Evolutionary conservation across 345 rosid genomes (phyloP), one percentile per base, ranked within the genome.

Genomic region (Moricandia arvensis): DNA sequence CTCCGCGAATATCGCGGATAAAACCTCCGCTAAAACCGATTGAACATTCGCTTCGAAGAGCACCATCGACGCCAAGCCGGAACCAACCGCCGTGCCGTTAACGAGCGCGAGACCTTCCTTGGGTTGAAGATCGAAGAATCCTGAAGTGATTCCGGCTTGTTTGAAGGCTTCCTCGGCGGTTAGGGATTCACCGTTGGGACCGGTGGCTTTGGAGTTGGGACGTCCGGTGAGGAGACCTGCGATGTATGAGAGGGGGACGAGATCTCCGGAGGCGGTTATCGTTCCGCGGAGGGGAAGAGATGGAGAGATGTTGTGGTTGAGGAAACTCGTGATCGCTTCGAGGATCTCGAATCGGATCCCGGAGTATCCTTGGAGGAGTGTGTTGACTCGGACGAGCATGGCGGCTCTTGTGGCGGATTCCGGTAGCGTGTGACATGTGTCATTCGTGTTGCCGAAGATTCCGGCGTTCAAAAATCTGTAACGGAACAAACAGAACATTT

Each of bases 321-420:
- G 88, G 30, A 90, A 68, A 41, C 81, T 84, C 11, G 87, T 61
- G 13, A 90, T 87, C 43, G 96, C 87, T 82, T 90, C 89, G 11
- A 87, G 80, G 80, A 90, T 83, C 76, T 88, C 91, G 38, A 90
- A 90, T 66, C 96, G 68, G 72, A 90, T 88, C 24, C 93, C 89
- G 1, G 93, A 88, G 73, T 81, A 90, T 41, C 96, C 96, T 55
- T 90, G 93, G 16, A 88, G 82, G 3, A 90, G 85, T 5, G 93
- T 90, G 80, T 88, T 90, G 82, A 88, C 81, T 51, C 96, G 71
- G 27, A 90, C 96, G 17, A 90, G 81, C 96, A 90, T 90, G 2
- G 91, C 87, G 1, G 93, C 96, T 75, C 91, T 80, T 1, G 93
- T 86, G n/a, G 90, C 85, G 3, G 91, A 54, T 30, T 75, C 81